Base-by-base conservation (phyloP, 805 yeast species). In the Hanseniaspora valbyensis region DNA sequence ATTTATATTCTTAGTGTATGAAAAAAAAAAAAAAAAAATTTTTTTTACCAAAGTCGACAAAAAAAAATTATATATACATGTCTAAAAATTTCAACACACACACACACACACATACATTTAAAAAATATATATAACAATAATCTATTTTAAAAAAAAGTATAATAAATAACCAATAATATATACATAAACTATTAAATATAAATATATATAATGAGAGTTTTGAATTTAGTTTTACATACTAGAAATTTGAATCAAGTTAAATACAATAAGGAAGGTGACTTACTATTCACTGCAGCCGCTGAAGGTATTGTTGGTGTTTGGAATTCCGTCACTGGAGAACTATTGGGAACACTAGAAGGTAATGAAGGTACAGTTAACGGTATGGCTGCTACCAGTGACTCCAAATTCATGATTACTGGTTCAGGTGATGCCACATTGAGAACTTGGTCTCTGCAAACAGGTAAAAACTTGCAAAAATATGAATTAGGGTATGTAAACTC, bases 221-320 rank as follows among this genome's bases (percentile, higher is more conserved):
- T 79, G 58, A 62, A 80, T 73, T 71, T 83, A 61, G 83, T 84
- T 75, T 97, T 97, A 54, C 98, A 92, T 70, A 95, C 86, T 72
- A 95, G 98, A 77, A 87, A 97, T 57, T 72, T 92, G 60, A 89
- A 97, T 44, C 97, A 92, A 74, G 89, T 92, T 59, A 90, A 85
- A 66, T 92, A 81, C 72, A 92, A 92, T 76, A 75, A 79, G 55
- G 97, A 94, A 62, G 99, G 99, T 42, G 99, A 92, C 66, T 69
- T 92, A 58, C 75, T 92, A 52, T 82, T 92, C 65, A 81, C 97
- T 10, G 89, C 86, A 37, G 87, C 96, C 56, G 88, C 92, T 68
- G 98, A 92, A 75, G 75, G 76, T 59, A 78, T 80, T 49, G 95
- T 94, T 1, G 81, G 89, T 42, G 81, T 90, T 54, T 94, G 97